phyloP scores from a whole-genome alignment of 1,139 yeast species.

The Lodderomyces jiufengensis region DNA sequence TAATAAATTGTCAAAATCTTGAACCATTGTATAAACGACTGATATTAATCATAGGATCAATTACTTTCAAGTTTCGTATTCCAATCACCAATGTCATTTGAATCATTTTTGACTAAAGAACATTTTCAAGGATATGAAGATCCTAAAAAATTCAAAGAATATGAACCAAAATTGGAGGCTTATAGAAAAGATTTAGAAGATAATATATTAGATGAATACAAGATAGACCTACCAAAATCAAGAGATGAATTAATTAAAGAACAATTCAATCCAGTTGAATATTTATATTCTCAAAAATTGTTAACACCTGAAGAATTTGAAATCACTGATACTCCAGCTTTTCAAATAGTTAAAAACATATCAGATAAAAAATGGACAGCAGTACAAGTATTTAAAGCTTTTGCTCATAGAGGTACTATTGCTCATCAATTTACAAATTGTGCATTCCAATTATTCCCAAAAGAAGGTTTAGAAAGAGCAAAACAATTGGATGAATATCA shows the following conservation, averaged over 20 bases:
- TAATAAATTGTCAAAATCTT: too few relatives aligned
- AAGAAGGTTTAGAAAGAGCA: slow-evolving; percentile 36
- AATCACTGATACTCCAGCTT: slow-evolving; percentile 46
- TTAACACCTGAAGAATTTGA: slow-evolving; percentile 42
- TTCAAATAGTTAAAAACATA: slow-evolving; percentile 32
- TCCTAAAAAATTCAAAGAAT: slow-evolving; percentile 31
- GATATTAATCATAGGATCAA: too few relatives aligned
- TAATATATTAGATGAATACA: slow-evolving; percentile 39
- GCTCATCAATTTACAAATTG: slow-evolving; percentile 37
- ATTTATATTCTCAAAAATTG: slow-evolving; percentile 38
- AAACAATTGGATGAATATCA: slow-evolving; percentile 36
- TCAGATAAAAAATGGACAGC: slow-evolving; percentile 34
- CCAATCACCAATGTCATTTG: slow-evolving; percentile 4
- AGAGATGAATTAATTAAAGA: slow-evolving; percentile 35
- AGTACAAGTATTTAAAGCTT: slow-evolving; percentile 48
- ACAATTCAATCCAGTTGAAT: slow-evolving; percentile 46
- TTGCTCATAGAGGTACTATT: slow-evolving; percentile 46
- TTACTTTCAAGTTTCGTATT: too few relatives aligned
- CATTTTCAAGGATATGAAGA: slow-evolving; percentile 36
- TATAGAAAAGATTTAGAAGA: slow-evolving; percentile 43
- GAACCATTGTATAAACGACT: too few relatives aligned
- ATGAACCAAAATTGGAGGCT: slow-evolving; percentile 48
- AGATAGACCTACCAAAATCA: slow-evolving; percentile 39
- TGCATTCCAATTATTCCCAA: slow-evolving; percentile 31
- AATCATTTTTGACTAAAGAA: slow-evolving; percentile 31